These are phyloP conservation scores for Acmispon strigosus DNA, from an alignment of 306 rosid genomes.

Conservation along the genomic window DNA sequence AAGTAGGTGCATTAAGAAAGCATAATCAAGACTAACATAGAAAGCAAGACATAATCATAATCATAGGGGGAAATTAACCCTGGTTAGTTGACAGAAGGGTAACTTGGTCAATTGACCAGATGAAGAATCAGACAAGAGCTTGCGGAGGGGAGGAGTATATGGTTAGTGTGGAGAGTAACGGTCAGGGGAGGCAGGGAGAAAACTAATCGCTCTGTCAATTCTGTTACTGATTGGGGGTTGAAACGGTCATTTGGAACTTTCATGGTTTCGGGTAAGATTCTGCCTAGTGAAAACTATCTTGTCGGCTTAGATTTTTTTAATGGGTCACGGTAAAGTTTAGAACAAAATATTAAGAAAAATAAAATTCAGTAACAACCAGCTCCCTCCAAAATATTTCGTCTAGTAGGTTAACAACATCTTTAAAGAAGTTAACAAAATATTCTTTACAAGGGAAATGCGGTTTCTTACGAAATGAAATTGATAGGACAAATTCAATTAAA, in stretches of 20 bases:
- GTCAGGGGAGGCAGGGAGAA: conserved; percentile 21
- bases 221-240: conserved; percentile 15
- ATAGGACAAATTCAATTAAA: no score
- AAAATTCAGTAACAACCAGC: no score
- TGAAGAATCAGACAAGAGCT: not conserved
- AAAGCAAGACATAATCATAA: conserved; percentile 22
- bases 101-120: not conserved
- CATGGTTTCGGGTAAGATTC: not conserved
- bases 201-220: conserved; percentile 2
- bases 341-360: no score
- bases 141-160: not conserved
- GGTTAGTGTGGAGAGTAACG: conserved; percentile 18
- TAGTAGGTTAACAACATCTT: no score
- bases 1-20: conserved; percentile 29
- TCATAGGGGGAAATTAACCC: conserved; percentile 8
- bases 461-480: no score
- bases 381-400: no score
- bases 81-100: conserved; percentile 21
- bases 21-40: conserved; percentile 18
- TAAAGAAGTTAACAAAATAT: no score
- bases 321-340: no score
- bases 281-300: not conserved
- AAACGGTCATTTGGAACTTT: conserved; percentile 19
- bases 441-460: no score
- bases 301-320: not conserved